phyloP scores from a whole-genome alignment of 148 eudicot genomes.

The Suaeda aralocaspica region DNA sequence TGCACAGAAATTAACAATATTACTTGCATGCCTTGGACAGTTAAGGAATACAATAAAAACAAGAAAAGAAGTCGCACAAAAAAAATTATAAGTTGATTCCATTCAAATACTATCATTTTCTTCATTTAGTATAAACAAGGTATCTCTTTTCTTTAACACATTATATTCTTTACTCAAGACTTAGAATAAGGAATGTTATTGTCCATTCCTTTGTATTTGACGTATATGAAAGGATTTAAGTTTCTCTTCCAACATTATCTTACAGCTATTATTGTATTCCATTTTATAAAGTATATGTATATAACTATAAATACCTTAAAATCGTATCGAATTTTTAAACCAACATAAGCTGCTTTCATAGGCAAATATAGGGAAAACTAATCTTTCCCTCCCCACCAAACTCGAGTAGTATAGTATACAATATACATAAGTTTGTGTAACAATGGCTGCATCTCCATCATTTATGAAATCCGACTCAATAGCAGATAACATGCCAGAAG shows the following conservation, averaged over 20 bases:
- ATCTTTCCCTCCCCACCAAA: background rate
- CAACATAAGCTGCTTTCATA: background rate
- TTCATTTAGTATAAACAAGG: conserved; percentile 22
- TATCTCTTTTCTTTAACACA: conserved; percentile 32
- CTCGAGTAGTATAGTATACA: background rate
- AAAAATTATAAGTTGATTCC: background rate
- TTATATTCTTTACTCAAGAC: conserved; percentile 42
- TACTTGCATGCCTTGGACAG: conserved; percentile 29
- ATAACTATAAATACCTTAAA: conserved; percentile 10
- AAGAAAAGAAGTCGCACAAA: conserved; percentile 6
- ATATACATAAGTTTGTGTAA: background rate
- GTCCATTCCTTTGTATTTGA: conserved; percentile 24
- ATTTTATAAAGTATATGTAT: background rate
- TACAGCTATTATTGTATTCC: background rate
- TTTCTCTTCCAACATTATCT: background rate
- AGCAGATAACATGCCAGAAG: conserved; percentile 81
- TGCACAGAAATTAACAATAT: background rate
- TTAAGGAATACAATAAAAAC: conserved; percentile 23
- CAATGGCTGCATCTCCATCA: conserved; percentile 37
- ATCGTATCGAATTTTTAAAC: background rate
- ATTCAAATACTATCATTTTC: conserved; percentile 1
- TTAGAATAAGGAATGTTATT: conserved; percentile 35
- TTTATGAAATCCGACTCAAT: conserved; percentile 63
- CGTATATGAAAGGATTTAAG: conserved; percentile 12
- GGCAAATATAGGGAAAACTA: background rate